Conservation (phyloP, 495 filamentous ascomycete species). For the Neurospora cerealis region DNA sequence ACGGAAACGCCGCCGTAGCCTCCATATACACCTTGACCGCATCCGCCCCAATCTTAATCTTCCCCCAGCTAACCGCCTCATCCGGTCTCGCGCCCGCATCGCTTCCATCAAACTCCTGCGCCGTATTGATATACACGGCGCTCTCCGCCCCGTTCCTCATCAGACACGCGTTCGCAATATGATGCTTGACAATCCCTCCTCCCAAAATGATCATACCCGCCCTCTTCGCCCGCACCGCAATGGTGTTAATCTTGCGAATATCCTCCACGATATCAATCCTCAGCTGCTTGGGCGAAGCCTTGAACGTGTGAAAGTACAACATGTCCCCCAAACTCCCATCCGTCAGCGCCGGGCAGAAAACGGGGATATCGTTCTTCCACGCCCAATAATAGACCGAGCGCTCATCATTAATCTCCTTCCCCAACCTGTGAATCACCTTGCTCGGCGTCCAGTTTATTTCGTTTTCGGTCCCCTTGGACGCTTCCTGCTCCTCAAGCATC, state of each 20-base stretch:
- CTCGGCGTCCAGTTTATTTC: conserved; percentile 84
- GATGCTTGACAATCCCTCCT: conserved; percentile 89
- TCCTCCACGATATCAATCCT: conserved; percentile 83
- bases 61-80: conserved; percentile 96
- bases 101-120: conserved; percentile 91
- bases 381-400: conserved; percentile 90
- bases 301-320: conserved; percentile 95
- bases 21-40: conserved; percentile 93
- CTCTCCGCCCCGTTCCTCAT: conserved; percentile 96
- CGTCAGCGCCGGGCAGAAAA: conserved; percentile 93
- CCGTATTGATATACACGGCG: conserved; percentile 95
- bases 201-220: conserved; percentile 92
- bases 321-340: conserved; percentile 94
- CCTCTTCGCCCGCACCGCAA: conserved; percentile 71
- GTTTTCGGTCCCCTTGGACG: conserved; percentile 53
- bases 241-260: conserved; percentile 78
- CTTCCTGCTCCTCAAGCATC: conserved; percentile 90
- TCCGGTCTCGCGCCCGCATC: conserved; percentile 94
- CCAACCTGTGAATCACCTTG: conserved; percentile 75
- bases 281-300: conserved; percentile 65
- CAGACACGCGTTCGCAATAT: conserved; percentile 91
- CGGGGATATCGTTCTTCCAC: conserved; percentile 82
- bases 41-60: conserved; percentile 80
- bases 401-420: conserved; percentile 86
- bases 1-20: conserved; percentile 82